These are phyloP conservation scores for Coniochaeta sp. DNA, from an alignment of 2,329 filamentous ascomycete species.

Conservation along the genomic window DNA sequence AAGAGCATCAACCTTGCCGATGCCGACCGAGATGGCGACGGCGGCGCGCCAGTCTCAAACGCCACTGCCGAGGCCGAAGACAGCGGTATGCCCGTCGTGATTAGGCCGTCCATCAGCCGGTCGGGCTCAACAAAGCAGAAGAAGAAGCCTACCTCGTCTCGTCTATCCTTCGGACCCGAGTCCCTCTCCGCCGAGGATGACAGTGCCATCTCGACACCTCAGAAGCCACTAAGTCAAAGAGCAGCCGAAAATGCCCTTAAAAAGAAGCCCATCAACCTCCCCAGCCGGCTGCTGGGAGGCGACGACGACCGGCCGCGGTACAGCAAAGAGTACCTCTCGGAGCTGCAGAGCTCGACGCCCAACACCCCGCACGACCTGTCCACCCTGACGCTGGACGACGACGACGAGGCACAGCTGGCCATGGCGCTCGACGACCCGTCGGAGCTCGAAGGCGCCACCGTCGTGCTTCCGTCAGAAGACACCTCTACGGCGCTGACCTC, in stretches of 20 bases:
- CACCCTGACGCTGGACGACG: constrained; percentile 30
- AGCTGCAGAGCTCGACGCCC: constrained; percentile 79
- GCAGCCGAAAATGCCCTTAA: constrained; percentile 30
- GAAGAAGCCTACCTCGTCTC: constrained; percentile 57
- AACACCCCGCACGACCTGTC: constrained; percentile 64
- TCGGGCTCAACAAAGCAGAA: constrained; percentile 52
- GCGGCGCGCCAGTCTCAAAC: constrained; percentile 7
- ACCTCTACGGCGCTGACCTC: constrained; percentile 19
- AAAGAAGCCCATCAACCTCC: constrained; percentile 47
- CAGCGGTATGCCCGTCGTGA: constrained; percentile 37
- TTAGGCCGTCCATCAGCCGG: constrained; percentile 39
- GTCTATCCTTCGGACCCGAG: constrained; percentile 68
- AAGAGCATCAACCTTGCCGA: constrained; percentile 44
- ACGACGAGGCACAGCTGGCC: constrained; percentile 29
- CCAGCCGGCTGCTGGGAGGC: constrained; percentile 45
- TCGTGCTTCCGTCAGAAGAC: constrained; percentile 50
- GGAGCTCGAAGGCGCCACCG: constrained; percentile 55
- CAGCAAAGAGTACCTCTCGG: constrained; percentile 77
- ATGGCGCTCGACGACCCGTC: constrained; percentile 44
- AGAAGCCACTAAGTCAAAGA: constrained; percentile 30
- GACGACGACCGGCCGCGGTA: constrained; percentile 72
- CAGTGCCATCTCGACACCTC: constrained; percentile 43
- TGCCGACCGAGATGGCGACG: constrained; percentile 18
- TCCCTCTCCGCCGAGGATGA: constrained; percentile 30
- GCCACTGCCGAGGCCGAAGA: constrained; percentile 23